A percentile compares a stretch with the other conserved stretches of the same genome.
Conservation (phyloP, 345 rosid genomes). For the Heritiera littoralis region DNA sequence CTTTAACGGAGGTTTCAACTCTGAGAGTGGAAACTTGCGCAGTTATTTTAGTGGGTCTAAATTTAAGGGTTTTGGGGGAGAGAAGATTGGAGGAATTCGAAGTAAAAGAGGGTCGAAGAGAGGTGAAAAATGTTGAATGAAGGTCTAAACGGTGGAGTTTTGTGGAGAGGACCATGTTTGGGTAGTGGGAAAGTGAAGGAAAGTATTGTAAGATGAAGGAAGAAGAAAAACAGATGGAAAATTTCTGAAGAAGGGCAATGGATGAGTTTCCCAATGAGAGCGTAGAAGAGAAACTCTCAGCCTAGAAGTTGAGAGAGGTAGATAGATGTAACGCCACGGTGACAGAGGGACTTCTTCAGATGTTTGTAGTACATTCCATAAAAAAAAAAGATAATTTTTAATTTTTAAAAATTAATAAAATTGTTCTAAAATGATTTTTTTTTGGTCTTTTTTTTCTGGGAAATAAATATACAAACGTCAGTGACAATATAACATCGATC, state of each 20-base stretch:
- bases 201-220: not conserved
- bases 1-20: conserved; percentile 48
- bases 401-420: not conserved
- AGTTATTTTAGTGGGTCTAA: conserved; percentile 29
- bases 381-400: not conserved
- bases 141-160: conserved; percentile 61
- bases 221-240: too few species aligned
- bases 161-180: conserved; percentile 60
- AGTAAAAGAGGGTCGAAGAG: conserved; percentile 39
- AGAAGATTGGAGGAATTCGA: conserved; percentile 1
- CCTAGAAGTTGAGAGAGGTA: not conserved
- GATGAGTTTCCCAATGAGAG: conserved; percentile 14
- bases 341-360: not conserved
- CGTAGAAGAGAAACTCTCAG: conserved; percentile 26
- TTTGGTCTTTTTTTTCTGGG: not conserved
- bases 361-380: not conserved
- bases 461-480: not conserved
- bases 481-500: not conserved
- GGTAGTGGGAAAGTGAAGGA: conserved; percentile 7
- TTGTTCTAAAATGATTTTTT: not conserved
- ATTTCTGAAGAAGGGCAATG: not conserved
- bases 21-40: conserved; percentile 55
- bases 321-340: not conserved
- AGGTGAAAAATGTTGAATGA: conserved; percentile 56
- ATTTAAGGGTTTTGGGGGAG: conserved; percentile 34